Percentiles rank a stretch among this genome's conserved stretches.
Conservation (phyloP, 805 yeast species). For the Starmerella ratchasimensis region DNA sequence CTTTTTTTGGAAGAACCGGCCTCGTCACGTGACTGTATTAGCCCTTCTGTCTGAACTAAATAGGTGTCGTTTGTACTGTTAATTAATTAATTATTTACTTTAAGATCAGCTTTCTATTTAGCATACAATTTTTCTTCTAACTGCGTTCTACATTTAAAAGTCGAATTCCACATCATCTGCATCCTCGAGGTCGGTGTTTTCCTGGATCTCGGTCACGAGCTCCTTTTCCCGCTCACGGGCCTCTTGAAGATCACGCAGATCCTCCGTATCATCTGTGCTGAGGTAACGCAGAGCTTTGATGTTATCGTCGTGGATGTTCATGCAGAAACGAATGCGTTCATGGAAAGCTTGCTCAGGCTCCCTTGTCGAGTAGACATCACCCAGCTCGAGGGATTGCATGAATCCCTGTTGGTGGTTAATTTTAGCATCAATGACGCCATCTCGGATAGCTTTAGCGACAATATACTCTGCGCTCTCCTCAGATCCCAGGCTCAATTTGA, state of each 20-base stretch:
- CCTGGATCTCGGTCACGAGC: conserved; percentile 33
- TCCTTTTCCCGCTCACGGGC: conserved; percentile 44
- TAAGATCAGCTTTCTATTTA: not conserved
- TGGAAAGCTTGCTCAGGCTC: conserved; percentile 81
- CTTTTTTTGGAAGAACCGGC: too few relatives aligned
- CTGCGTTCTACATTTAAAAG: conserved; percentile 4
- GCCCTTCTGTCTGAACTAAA: too few relatives aligned
- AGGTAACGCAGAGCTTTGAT: conserved; percentile 95
- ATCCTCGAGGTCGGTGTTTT: conserved; percentile 31
- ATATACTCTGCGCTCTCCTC: conserved; percentile 95
- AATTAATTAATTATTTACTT: too few relatives aligned
- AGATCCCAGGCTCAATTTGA: conserved; percentile 78
- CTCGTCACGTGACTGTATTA: too few relatives aligned
- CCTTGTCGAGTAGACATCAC: conserved; percentile 74
- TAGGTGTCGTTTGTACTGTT: too few relatives aligned
- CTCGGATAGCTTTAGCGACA: conserved; percentile 91
- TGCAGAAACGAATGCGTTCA: conserved; percentile 87
- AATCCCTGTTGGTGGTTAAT: conserved; percentile 82
- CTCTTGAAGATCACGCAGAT: conserved; percentile 39
- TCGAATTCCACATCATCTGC: conserved; percentile 31
- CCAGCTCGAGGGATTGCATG: conserved; percentile 78
- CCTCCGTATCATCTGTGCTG: conserved; percentile 36
- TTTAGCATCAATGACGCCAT: conserved; percentile 91
- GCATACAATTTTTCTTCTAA: not conserved
- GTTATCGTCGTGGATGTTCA: conserved; percentile 77